Percentiles rank a stretch among this genome's conserved stretches.
Evolutionary conservation across 2,329 filamentous ascomycete species (phyloP).

Genomic region (Alternaria arborescens): DNA sequence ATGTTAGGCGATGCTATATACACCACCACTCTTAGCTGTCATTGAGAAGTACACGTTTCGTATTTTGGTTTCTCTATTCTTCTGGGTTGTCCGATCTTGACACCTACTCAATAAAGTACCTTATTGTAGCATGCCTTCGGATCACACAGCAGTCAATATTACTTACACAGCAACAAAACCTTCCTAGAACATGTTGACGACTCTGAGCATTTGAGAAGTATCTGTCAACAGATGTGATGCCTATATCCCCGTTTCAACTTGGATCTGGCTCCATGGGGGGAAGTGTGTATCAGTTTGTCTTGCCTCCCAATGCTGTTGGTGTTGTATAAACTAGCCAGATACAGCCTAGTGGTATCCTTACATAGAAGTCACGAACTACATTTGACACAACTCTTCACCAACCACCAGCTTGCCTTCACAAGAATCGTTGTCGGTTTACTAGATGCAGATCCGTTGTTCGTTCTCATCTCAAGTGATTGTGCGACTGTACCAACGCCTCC

Average conservation of each 20-base stretch:
- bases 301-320: neutral
- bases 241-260: neutral
- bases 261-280: neutral
- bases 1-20: conserved; percentile 7
- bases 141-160: neutral
- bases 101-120: neutral
- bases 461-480: neutral
- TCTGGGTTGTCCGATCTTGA: neutral
- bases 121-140: neutral
- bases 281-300: neutral
- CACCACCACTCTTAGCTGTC: conserved; percentile 8
- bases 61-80: neutral
- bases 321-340: neutral
- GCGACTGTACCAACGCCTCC: neutral
- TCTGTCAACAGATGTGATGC: neutral
- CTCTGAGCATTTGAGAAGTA: neutral
- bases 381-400: neutral
- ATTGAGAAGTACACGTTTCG: neutral
- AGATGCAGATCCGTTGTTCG: neutral
- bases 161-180: neutral
- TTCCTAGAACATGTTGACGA: neutral
- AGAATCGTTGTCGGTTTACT: neutral
- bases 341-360: neutral
- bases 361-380: neutral
- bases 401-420: neutral